These are phyloP conservation scores for Sugiyamaella sp. DNA, from an alignment of 1,139 yeast species.

Conservation along the genomic window DNA sequence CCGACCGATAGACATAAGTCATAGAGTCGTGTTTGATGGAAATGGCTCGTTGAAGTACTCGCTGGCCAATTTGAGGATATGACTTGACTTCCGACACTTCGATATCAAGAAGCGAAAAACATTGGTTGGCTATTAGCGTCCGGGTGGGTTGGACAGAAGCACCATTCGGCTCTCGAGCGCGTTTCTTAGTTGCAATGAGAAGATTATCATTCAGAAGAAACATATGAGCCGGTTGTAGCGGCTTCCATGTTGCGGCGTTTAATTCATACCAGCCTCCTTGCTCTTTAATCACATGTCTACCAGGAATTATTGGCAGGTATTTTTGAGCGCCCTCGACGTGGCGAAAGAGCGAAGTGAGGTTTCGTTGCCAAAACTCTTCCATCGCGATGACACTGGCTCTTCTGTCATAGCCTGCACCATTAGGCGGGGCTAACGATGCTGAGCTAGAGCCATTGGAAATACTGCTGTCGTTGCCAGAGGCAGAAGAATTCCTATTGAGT, in stretches of 20 bases:
- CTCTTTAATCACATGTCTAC: constrained; percentile 79
- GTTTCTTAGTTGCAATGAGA: constrained; percentile 69
- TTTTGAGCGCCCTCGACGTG: constrained; percentile 93
- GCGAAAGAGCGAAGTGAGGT: constrained; percentile 69
- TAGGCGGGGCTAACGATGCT: background rate
- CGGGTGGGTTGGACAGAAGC: constrained; percentile 33
- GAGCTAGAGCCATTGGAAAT: background rate
- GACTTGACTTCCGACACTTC: constrained; percentile 49
- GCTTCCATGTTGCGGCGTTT: constrained; percentile 85
- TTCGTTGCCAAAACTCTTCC: constrained; percentile 80
- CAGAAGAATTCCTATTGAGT: background rate
- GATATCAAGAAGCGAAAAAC: constrained; percentile 75
- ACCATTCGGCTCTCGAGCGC: constrained; percentile 27
- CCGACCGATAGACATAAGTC: constrained; percentile 66
- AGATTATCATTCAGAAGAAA: constrained; percentile 78
- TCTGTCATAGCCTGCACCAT: constrained; percentile 42
- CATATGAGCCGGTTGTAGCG: constrained; percentile 73
- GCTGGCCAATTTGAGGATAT: constrained; percentile 19
- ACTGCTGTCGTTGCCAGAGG: background rate
- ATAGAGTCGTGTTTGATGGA: constrained; percentile 47
- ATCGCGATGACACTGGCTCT: constrained; percentile 71
- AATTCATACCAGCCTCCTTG: constrained; percentile 87
- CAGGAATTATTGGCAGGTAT: constrained; percentile 72
- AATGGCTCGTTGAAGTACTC: constrained; percentile 38
- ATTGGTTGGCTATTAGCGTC: constrained; percentile 69